Percentiles rank a stretch among this genome's conserved stretches.
Evolutionary conservation across 495 filamentous ascomycete species (phyloP).

Genomic region (Aspergillus steynii): DNA sequence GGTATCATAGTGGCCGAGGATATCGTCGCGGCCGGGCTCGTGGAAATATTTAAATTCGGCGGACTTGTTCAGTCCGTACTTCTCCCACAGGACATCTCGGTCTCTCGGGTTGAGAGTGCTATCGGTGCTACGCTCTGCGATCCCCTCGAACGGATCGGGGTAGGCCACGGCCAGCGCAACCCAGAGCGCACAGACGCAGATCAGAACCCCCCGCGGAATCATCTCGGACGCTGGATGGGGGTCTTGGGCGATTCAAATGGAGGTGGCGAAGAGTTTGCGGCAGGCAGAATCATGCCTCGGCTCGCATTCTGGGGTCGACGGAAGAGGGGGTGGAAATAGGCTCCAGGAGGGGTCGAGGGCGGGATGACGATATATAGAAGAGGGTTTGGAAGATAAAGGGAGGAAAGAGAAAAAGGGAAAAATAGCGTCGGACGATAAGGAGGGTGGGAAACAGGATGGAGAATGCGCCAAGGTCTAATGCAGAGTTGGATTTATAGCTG

Average conservation of each 20-base stretch:
- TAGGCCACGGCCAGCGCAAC: slow-evolving; percentile 20
- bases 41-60: slow-evolving; percentile 50
- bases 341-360: neutral
- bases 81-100: slow-evolving; percentile 27
- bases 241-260: neutral
- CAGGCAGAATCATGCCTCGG: slow-evolving; percentile 14
- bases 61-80: slow-evolving; percentile 36
- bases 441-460: neutral
- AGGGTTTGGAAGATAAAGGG: neutral
- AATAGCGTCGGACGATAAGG: too few species aligned
- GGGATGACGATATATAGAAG: neutral
- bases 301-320: slow-evolving; percentile 19
- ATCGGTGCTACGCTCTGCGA: slow-evolving; percentile 12
- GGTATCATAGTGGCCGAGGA: slow-evolving; percentile 69
- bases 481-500: neutral
- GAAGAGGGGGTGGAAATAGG: neutral
- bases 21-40: slow-evolving; percentile 58
- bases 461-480: slow-evolving; percentile 1
- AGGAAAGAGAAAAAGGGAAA: neutral
- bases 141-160: slow-evolving; percentile 5
- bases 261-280: neutral
- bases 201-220: slow-evolving; percentile 17
- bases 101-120: slow-evolving; percentile 16
- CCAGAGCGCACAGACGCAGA: slow-evolving; percentile 25
- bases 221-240: slow-evolving; percentile 10